Conservation (phyloP, 805 yeast genomes). For the Wickerhamomyces silvicola region DNA sequence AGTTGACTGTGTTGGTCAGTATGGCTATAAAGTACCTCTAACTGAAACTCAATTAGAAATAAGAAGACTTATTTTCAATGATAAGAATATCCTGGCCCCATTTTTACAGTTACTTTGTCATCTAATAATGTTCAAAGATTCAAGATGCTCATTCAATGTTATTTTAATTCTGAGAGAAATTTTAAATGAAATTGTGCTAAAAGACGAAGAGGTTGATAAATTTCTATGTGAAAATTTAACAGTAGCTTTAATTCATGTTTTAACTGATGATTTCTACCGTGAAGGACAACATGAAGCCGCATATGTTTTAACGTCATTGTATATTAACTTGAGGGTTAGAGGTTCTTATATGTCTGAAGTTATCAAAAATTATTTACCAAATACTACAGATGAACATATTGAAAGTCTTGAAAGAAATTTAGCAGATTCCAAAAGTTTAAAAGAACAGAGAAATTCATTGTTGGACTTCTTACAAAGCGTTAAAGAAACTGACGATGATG, state of each 20-base stretch:
- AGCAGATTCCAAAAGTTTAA: slow-evolving; percentile 56
- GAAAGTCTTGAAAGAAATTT: slow-evolving; percentile 58
- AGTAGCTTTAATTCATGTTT: slow-evolving; percentile 59
- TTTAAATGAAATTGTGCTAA: slow-evolving; percentile 58
- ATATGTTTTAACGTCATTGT: slow-evolving; percentile 75
- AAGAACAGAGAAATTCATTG: slow-evolving; percentile 77
- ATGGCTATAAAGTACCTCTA: slow-evolving; percentile 36
- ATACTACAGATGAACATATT: slow-evolving; percentile 49
- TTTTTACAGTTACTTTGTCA: slow-evolving; percentile 69
- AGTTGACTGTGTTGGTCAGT: slow-evolving; percentile 84
- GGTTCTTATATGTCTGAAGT: slow-evolving; percentile 63
- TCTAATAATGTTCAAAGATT: slow-evolving; percentile 76
- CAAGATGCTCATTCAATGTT: slow-evolving; percentile 88
- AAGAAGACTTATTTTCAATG: slow-evolving; percentile 57
- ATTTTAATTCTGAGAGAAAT: slow-evolving; percentile 73
- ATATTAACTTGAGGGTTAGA: slow-evolving; percentile 64
- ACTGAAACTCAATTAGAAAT: slow-evolving; percentile 59
- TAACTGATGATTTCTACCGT: slow-evolving; percentile 67
- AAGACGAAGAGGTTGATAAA: slow-evolving; percentile 72
- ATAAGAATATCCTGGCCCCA: slow-evolving; percentile 67
- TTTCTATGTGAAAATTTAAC: slow-evolving; percentile 51
- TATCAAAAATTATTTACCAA: slow-evolving; percentile 47
- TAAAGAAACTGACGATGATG: slow-evolving; percentile 42
- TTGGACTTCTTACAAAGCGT: slow-evolving; percentile 67
- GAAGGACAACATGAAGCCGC: slow-evolving; percentile 92